Percentiles rank a stretch among this genome's conserved stretches.
Evolutionary conservation across 345 rosid genomes (phyloP).

Genomic region (Boechera divaricarpa): DNA sequence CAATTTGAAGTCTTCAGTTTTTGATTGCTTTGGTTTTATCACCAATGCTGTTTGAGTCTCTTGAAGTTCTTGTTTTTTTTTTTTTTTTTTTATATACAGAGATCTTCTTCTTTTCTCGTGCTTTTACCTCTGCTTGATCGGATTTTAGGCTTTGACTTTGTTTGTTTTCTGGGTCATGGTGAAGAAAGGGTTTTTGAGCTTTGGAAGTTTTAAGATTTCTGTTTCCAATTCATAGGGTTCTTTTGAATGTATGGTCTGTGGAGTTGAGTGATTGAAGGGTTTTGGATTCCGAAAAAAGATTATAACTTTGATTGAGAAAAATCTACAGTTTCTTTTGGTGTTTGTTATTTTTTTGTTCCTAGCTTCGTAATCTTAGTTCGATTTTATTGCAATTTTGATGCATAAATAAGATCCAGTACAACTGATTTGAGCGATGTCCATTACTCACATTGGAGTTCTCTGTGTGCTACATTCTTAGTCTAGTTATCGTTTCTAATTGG

Average conservation of each 20-base stretch:
- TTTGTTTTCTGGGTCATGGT: constrained; percentile 8
- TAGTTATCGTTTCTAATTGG: constrained; percentile 14
- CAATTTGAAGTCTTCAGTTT: constrained; percentile 15
- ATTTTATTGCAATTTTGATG: not conserved
- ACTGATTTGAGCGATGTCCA: not conserved
- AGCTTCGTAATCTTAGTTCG: not conserved
- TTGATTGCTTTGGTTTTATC: constrained; percentile 43
- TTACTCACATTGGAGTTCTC: not conserved
- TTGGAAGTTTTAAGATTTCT: constrained; percentile 1
- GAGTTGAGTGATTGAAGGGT: not conserved
- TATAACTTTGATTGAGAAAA: not conserved
- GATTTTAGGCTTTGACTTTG: constrained; percentile 24
- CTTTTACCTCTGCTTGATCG: constrained; percentile 40
- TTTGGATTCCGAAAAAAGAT: not conserved
- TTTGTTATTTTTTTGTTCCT: not conserved
- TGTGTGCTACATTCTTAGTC: not conserved
- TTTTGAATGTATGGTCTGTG: not conserved
- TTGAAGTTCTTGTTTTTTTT: constrained; percentile 28
- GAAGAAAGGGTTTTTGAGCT: not conserved
- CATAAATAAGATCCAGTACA: not conserved
- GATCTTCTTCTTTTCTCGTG: constrained; percentile 44
- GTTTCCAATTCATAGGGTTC: not conserved
- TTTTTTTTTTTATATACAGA: not conserved
- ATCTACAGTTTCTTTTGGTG: not conserved
- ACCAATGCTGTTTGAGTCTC: constrained; percentile 41